A percentile compares a stretch with the other conserved stretches of the same genome.
These are phyloP conservation scores for Eutreptiella sp. DNA, from an alignment of 208 protist genomes.

Conservation along the genomic window DNA sequence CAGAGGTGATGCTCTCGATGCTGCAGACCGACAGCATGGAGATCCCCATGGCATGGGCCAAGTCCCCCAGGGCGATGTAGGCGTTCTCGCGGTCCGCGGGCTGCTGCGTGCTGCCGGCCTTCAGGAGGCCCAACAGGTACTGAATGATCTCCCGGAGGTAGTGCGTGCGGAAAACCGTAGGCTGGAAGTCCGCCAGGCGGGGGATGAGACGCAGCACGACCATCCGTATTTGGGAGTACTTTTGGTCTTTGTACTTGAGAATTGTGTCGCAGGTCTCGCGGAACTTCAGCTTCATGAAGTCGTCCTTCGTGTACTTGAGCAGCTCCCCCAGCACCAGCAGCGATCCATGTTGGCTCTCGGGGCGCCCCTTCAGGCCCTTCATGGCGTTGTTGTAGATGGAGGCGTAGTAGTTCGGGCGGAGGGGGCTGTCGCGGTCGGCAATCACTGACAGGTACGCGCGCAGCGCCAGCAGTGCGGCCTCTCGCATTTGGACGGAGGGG, in stretches of 20 bases:
- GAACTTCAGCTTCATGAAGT: conserved; percentile 39
- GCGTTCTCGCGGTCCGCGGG: conserved; percentile 2
- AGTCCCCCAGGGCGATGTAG: not conserved
- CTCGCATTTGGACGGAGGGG: conserved; percentile 41
- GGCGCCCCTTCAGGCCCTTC: conserved; percentile 23
- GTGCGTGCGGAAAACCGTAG: conserved; percentile 33
- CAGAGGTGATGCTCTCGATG: not conserved
- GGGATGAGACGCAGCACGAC: conserved; percentile 45
- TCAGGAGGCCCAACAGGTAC: conserved; percentile 4
- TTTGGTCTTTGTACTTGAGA: conserved; percentile 39
- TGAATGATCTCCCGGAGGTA: conserved; percentile 17
- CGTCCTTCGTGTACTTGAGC: conserved; percentile 36
- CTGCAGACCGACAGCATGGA: not conserved
- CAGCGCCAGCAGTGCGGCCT: conserved; percentile 45
- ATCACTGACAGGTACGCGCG: conserved; percentile 52
- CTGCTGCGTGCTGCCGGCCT: not conserved
- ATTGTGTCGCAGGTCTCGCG: conserved; percentile 44
- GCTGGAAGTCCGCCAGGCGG: conserved; percentile 38
- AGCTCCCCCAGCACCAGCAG: conserved; percentile 47
- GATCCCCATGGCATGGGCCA: conserved; percentile 1
- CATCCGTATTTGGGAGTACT: conserved; percentile 39
- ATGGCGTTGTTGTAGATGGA: conserved; percentile 54
- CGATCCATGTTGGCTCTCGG: conserved; percentile 40
- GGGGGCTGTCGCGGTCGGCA: conserved; percentile 40
- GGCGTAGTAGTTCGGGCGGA: conserved; percentile 50